phyloP scores from a whole-genome alignment of 768 basidiomycete genomes.

The Psilocybe tampanensis region DNA sequence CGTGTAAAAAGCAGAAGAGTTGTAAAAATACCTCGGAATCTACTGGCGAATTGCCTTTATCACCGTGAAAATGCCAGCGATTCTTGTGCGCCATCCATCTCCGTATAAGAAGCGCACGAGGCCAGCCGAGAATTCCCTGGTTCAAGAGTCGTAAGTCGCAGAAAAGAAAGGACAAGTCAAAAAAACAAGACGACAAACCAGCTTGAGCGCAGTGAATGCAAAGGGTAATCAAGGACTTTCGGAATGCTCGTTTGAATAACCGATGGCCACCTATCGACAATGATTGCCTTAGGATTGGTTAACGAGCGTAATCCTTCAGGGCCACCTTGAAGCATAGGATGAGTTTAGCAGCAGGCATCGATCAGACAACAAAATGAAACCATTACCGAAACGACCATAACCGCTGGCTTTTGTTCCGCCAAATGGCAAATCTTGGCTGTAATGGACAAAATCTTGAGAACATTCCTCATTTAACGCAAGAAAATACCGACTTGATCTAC shows the following conservation, averaged over 20 bases:
- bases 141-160: neutral
- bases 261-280: slow-evolving; percentile 84
- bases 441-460: slow-evolving; percentile 13
- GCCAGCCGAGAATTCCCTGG: slow-evolving; percentile 53
- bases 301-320: slow-evolving; percentile 90
- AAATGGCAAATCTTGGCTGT: slow-evolving; percentile 89
- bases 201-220: slow-evolving; percentile 70
- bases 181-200: slow-evolving; percentile 53
- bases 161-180: neutral
- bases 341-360: slow-evolving; percentile 4
- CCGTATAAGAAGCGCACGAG: slow-evolving; percentile 56
- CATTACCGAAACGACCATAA: slow-evolving; percentile 88
- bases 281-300: slow-evolving; percentile 87
- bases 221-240: slow-evolving; percentile 81
- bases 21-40: neutral
- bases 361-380: slow-evolving; percentile 2
- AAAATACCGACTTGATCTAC: slow-evolving; percentile 66
- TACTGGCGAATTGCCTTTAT: slow-evolving; percentile 33
- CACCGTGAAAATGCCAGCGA: slow-evolving; percentile 44
- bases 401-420: slow-evolving; percentile 92
- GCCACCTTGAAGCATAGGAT: slow-evolving; percentile 60
- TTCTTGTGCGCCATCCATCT: slow-evolving; percentile 50
- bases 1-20: neutral
- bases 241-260: slow-evolving; percentile 87
- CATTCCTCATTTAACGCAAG: slow-evolving; percentile 12